Percentiles rank a stretch among this genome's conserved stretches.
phyloP scores from a whole-genome alignment of 345 rosid genomes.

The Cochlearia excelsa region DNA sequence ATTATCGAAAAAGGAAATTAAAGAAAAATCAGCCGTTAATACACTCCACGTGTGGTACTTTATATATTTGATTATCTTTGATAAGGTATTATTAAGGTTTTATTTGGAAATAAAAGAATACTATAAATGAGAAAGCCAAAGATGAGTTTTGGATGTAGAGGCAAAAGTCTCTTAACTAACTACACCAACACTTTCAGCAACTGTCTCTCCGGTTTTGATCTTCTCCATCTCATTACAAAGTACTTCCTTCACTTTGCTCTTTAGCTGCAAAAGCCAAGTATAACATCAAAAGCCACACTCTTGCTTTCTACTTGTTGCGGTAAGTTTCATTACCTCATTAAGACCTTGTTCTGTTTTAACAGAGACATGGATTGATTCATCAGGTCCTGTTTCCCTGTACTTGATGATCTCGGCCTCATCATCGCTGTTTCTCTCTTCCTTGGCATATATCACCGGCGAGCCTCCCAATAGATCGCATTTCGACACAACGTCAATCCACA shows the following conservation, averaged over 20 bases:
- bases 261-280: conserved; percentile 47
- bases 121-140: too few relatives aligned
- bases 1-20: too few relatives aligned
- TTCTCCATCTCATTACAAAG: conserved; percentile 56
- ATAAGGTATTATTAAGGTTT: too few relatives aligned
- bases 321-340: conserved; percentile 47
- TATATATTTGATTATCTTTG: too few relatives aligned
- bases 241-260: conserved; percentile 49
- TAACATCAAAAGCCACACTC: conserved; percentile 17
- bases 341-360: conserved; percentile 64
- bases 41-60: too few relatives aligned
- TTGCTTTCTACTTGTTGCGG: not conserved
- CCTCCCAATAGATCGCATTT: conserved; percentile 77
- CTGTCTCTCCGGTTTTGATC: conserved; percentile 37
- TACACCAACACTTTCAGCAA: conserved; percentile 17
- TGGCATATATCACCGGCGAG: conserved; percentile 49
- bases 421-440: conserved; percentile 52
- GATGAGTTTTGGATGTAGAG: not conserved
- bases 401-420: conserved; percentile 51
- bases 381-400: conserved; percentile 67
- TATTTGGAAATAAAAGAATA: too few relatives aligned
- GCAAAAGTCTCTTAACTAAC: conserved; percentile 16
- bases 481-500: conserved; percentile 88
- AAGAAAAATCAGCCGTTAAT: too few relatives aligned
- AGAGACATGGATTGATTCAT: conserved; percentile 67